phyloP scores from a whole-genome alignment of 129 eudicot genomes.

The Lonicera japonica region DNA sequence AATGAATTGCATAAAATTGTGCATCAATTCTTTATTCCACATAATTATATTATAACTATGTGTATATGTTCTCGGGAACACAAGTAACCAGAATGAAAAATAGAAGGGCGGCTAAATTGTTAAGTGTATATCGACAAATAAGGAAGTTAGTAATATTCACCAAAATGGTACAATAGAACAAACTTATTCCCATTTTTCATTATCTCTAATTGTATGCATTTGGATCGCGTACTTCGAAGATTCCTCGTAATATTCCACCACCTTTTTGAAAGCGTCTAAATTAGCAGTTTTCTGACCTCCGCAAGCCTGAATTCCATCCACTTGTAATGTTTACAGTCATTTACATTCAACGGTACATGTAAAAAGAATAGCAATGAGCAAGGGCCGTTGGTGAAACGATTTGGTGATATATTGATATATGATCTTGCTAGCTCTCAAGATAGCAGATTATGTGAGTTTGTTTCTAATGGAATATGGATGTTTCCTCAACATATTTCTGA shows the following conservation, averaged over 20 bases:
- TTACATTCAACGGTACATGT: neutral
- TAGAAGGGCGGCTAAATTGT: no score
- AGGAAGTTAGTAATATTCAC: neutral
- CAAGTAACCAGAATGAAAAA: no score
- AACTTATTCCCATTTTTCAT: slow-evolving; percentile 87
- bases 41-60: no score
- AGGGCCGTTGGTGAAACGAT: no score
- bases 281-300: slow-evolving; percentile 94
- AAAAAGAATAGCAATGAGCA: neutral
- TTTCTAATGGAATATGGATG: no score
- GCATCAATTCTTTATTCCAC: no score
- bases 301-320: slow-evolving; percentile 91
- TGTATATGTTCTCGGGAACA: no score
- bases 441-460: no score
- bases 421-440: no score
- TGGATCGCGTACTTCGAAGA: slow-evolving; percentile 71
- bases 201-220: slow-evolving; percentile 88
- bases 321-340: slow-evolving; percentile 30
- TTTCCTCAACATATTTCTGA: no score
- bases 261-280: slow-evolving; percentile 62
- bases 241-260: slow-evolving; percentile 86
- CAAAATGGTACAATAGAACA: slow-evolving; percentile 7
- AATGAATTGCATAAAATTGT: no score
- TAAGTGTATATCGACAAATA: neutral
- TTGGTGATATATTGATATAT: no score